These are phyloP conservation scores for Sporisorium sorghi DNA, from an alignment of 1,284 basidiomycete genomes.

Conservation along the genomic window DNA sequence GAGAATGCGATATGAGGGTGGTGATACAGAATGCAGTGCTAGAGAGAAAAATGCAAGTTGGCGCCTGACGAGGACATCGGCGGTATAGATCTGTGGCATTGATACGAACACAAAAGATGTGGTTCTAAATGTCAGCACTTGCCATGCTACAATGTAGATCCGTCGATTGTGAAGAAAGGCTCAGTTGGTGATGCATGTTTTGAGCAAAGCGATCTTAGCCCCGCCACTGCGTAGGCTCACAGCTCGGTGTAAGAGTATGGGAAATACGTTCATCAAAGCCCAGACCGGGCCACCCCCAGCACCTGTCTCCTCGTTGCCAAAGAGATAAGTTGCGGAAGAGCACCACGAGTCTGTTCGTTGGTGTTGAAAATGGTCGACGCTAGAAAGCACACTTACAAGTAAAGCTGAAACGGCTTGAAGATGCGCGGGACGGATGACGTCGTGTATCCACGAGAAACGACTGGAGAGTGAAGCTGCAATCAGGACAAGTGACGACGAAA, in stretches of 20 bases:
- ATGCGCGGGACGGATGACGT: background rate
- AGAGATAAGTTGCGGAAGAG: background rate
- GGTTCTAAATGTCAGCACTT: no score
- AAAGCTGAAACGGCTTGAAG: background rate
- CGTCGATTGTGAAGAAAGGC: conserved; percentile 18
- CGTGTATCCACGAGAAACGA: background rate
- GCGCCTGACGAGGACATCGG: background rate
- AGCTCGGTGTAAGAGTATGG: conserved; percentile 55
- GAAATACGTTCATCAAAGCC: conserved; percentile 55
- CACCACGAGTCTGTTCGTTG: conserved; percentile 19
- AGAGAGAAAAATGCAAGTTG: conserved; percentile 10
- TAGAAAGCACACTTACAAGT: conserved; percentile 24
- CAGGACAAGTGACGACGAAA: background rate
- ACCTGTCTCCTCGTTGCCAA: no score
- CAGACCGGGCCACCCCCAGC: background rate
- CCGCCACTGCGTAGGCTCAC: conserved; percentile 58
- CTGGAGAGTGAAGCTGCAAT: background rate
- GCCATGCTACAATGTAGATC: background rate
- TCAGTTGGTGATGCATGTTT: conserved; percentile 61
- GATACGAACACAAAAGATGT: no score
- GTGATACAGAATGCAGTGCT: conserved; percentile 42
- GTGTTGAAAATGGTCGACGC: background rate
- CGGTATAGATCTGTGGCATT: background rate
- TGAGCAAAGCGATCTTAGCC: conserved; percentile 55
- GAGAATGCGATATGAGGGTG: conserved; percentile 18